Evolutionary conservation across 805 yeast species (phyloP).

Genomic region (Wickerhamiella domercqiae): DNA sequence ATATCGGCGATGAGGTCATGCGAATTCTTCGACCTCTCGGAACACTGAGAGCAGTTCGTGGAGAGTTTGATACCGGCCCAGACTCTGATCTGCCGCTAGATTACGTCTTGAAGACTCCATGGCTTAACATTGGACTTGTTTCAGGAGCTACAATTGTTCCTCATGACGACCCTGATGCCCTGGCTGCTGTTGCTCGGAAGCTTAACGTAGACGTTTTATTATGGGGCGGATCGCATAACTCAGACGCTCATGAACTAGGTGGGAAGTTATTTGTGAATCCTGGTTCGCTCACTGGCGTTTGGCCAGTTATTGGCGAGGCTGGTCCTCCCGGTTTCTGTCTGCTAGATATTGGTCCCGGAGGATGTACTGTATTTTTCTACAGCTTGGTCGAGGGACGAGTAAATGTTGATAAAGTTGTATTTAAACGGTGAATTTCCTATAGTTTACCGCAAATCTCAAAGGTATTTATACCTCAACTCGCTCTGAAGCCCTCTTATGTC

Average conservation of each 20-base stretch:
- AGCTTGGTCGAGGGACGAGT: conserved; percentile 68
- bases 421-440: too few relatives aligned
- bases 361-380: conserved; percentile 73
- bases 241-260: conserved; percentile 84
- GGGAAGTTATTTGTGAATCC: conserved; percentile 93
- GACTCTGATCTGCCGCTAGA: conserved; percentile 38
- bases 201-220: conserved; percentile 80
- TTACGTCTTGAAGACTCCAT: conserved; percentile 50
- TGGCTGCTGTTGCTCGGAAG: conserved; percentile 71
- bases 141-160: conserved; percentile 79
- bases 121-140: conserved; percentile 65
- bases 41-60: conserved; percentile 63
- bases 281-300: conserved; percentile 93
- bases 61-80: conserved; percentile 54
- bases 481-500: too few relatives aligned
- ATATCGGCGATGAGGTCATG: conserved; percentile 51
- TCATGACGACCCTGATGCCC: conserved; percentile 68
- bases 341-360: conserved; percentile 65
- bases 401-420: conserved; percentile 75
- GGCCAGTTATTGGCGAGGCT: conserved; percentile 55
- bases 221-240: conserved; percentile 88
- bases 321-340: conserved; percentile 51
- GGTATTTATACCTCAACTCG: too few relatives aligned
- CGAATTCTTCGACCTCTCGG: conserved; percentile 43
- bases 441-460: too few relatives aligned